Base-by-base conservation (phyloP, 139 green algal genomes). In the Haematococcus lacustris region DNA sequence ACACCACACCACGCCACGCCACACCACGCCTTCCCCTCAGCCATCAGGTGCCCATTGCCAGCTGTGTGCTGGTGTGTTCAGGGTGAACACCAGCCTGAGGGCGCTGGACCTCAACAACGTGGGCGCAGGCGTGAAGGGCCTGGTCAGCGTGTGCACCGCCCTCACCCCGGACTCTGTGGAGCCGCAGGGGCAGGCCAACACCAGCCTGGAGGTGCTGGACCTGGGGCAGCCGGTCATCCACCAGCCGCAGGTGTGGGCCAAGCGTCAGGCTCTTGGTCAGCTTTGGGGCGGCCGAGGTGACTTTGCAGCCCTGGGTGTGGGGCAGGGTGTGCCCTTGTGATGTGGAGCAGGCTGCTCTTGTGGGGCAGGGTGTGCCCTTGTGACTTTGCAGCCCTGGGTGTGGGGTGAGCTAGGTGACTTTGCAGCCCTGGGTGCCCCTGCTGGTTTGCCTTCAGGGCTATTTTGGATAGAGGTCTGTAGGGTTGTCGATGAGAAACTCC, bases 51-150 rank as follows among this genome's bases (percentile, higher is more conserved):
- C n/a, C n/a, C n/a, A n/a, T n/a, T n/a, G n/a, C n/a, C n/a, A n/a
- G n/a, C n/a, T n/a, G n/a, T n/a, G n/a, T n/a, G n/a, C n/a, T n/a
- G n/a, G n/a, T n/a, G 21, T 65, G 26, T 47, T 0, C 70, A 80
- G 75, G 53, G 28, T 3, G 2, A 81, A 85, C 71, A 78, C 62
- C 0, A 77, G 73, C 0, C 68, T 86, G 39, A 66, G 60, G 4
- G 73, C 68, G 30, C 63, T 86, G 64, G 79, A 86, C 63, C n/a
- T 90, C 51, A 74, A 61, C 25, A 60, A 82, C 66, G 78, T 73
- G 26, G 53, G 75, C 26, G 72, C 71, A n/a, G 74, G 69, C 43
- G 68, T 79, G 26, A 82, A 80, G 71, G 78, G 76, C 37, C 51
- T 86, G 33, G 76, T 88, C 32, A 50, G 57, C 2, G 26, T 85